Conservation (phyloP, 2,329 filamentous ascomycete genomes). For the Monosporascus ibericus region DNA sequence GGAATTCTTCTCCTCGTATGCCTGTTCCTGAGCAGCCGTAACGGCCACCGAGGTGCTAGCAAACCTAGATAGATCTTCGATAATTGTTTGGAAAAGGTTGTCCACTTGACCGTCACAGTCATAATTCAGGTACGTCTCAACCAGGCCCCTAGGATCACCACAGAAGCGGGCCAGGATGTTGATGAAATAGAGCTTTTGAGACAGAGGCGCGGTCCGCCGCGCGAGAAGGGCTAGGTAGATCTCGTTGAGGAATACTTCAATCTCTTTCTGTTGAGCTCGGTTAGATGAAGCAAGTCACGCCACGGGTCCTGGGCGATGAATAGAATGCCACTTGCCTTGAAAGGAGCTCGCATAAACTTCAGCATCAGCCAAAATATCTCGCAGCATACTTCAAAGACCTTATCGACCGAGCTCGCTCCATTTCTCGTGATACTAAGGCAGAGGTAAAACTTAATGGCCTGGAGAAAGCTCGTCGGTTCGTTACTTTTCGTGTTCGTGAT, state of each 20-base stretch:
- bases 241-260: slow-evolving; percentile 96
- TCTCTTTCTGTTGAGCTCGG: slow-evolving; percentile 64
- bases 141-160: slow-evolving; percentile 78
- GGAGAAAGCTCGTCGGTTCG: slow-evolving; percentile 82
- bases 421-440: slow-evolving; percentile 93
- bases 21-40: slow-evolving; percentile 71
- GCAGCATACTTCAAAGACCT: slow-evolving; percentile 90
- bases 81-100: slow-evolving; percentile 93
- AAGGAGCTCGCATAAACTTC: slow-evolving; percentile 83
- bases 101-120: slow-evolving; percentile 94
- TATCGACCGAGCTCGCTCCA: slow-evolving; percentile 84
- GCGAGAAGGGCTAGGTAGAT: slow-evolving; percentile 92
- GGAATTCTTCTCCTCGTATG: slow-evolving; percentile 73
- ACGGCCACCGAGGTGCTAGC: slow-evolving; percentile 73
- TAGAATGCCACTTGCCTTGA: slow-evolving; percentile 63
- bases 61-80: slow-evolving; percentile 87
- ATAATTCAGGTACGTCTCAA: slow-evolving; percentile 96
- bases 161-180: slow-evolving; percentile 78
- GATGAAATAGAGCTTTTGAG: slow-evolving; percentile 91
- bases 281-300: slow-evolving; percentile 13
- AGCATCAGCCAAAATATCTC: slow-evolving; percentile 99
- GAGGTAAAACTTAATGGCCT: slow-evolving; percentile 94
- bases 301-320: slow-evolving; percentile 53
- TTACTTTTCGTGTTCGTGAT: slow-evolving; percentile 88
- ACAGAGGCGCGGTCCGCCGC: slow-evolving; percentile 75